Evolutionary conservation across 176 grass and related monocot genomes (phyloP).

Genomic region (Saccharum spontaneum): DNA sequence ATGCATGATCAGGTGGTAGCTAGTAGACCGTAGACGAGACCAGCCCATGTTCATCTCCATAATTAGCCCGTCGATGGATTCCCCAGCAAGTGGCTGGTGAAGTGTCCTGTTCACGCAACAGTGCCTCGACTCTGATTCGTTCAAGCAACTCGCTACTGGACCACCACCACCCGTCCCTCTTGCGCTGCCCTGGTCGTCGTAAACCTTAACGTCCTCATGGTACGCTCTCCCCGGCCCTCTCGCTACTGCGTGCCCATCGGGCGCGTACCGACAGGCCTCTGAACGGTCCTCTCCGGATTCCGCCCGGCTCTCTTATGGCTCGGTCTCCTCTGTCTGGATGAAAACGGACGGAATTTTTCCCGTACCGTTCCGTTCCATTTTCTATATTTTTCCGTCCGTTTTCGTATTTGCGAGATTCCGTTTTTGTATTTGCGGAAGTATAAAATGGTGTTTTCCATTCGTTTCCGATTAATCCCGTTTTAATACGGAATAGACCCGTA

Average conservation of each 20-base stretch:
- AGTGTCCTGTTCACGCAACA: conserved; percentile 44
- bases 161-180: conserved; percentile 23
- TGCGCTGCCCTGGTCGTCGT: neutral
- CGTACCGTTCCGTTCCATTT: no score
- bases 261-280: conserved; percentile 25
- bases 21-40: neutral
- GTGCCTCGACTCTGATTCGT: conserved; percentile 26
- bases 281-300: conserved; percentile 53
- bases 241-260: neutral
- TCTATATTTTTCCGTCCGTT: no score
- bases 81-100: conserved; percentile 22
- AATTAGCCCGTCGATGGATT: conserved; percentile 38
- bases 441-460: no score
- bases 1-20: neutral
- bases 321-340: no score
- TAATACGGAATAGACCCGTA: no score
- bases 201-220: conserved; percentile 57
- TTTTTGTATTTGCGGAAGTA: no score
- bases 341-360: no score
- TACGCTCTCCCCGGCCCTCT: neutral
- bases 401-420: no score
- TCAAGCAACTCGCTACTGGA: conserved; percentile 11
- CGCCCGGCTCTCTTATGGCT: conserved; percentile 9
- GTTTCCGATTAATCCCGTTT: no score
- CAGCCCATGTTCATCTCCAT: conserved; percentile 52